phyloP scores from a whole-genome alignment of 2,329 filamentous ascomycete genomes.

The Fusarium coffeatum region DNA sequence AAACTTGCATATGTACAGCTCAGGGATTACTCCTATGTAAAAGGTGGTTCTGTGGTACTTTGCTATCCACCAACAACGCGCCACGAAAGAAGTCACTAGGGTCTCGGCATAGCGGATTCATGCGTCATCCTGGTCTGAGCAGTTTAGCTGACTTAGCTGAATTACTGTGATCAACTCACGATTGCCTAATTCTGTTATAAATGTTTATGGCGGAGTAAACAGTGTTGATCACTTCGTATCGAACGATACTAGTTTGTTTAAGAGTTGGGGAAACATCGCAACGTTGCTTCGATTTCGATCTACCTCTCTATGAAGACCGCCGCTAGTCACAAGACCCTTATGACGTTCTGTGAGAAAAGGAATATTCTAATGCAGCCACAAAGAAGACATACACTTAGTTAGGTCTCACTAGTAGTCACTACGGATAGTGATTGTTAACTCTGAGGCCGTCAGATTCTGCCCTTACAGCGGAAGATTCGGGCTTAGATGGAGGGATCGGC shows the following conservation, averaged over 20 bases:
- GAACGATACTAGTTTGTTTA: not conserved
- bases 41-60: conserved; percentile 9
- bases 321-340: not conserved
- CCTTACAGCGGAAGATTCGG: conserved; percentile 8
- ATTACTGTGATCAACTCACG: conserved; percentile 2
- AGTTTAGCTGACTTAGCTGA: not conserved
- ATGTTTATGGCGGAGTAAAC: not conserved
- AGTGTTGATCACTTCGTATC: conserved; percentile 17
- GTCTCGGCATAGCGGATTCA: not conserved
- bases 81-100: not conserved
- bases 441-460: conserved; percentile 1
- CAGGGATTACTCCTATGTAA: not conserved
- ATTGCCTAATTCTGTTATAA: conserved; percentile 1
- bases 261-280: not conserved
- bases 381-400: not conserved
- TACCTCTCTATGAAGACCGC: not conserved
- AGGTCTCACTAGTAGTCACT: not conserved
- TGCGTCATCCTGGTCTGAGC: conserved; percentile 22
- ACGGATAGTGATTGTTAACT: not conserved
- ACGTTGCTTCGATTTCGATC: conserved; percentile 15
- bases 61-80: not conserved
- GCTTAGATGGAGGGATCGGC: conserved; percentile 14
- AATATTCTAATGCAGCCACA: conserved; percentile 17
- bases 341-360: not conserved
- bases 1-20: conserved; percentile 1